A percentile compares a stretch with the other conserved stretches of the same genome.
phyloP scores from a whole-genome alignment of 495 filamentous ascomycete species.

The Amniculicola lignicola region DNA sequence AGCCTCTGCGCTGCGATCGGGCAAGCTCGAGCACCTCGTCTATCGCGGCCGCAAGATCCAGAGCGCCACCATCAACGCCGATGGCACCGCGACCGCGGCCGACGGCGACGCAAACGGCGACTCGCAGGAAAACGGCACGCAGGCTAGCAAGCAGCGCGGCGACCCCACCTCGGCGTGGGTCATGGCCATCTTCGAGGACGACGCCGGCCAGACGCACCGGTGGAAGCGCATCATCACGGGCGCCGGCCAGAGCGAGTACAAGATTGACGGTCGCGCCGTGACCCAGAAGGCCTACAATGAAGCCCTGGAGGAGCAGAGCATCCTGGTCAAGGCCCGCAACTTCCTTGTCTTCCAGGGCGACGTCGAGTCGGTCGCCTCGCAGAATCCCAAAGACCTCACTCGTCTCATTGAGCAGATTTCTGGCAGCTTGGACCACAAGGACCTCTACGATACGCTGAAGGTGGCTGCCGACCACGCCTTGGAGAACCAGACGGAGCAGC shows the following conservation, averaged over 20 bases:
- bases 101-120: constrained; percentile 52
- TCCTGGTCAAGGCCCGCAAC: constrained; percentile 94
- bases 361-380: constrained; percentile 94
- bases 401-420: constrained; percentile 96
- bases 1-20: constrained; percentile 90
- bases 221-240: constrained; percentile 95
- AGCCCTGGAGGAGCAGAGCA: constrained; percentile 88
- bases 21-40: constrained; percentile 90
- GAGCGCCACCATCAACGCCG: constrained; percentile 83
- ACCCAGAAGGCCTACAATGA: constrained; percentile 91
- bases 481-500: constrained; percentile 81
- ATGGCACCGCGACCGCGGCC: constrained; percentile 64
- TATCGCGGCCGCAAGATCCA: constrained; percentile 93
- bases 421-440: constrained; percentile 91
- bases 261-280: constrained; percentile 89
- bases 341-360: constrained; percentile 98
- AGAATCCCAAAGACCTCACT: constrained; percentile 90
- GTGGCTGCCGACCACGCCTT: constrained; percentile 78
- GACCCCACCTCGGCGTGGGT: constrained; percentile 96
- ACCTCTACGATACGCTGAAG: constrained; percentile 87
- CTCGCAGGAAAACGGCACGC: constrained; percentile 53
- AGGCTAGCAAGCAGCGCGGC: constrained; percentile 49
- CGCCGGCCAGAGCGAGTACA: constrained; percentile 86
- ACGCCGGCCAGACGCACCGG: constrained; percentile 88
- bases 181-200: constrained; percentile 98